Evolutionary conservation across 257 asterid genomes (phyloP).

Genomic region (Solanum pinnatisectum): DNA sequence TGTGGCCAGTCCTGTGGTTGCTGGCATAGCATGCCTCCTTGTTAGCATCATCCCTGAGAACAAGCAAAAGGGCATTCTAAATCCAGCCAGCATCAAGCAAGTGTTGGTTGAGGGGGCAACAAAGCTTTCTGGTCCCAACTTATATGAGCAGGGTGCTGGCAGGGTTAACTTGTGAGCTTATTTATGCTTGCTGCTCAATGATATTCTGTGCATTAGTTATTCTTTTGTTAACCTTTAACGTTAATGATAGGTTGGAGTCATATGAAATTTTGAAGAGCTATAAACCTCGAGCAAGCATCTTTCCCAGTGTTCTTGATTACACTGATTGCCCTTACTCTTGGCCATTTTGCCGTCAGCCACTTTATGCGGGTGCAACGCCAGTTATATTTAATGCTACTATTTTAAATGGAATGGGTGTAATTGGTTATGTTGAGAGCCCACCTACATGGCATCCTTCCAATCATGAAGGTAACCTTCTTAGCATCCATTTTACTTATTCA

Average conservation of each 20-base stretch:
- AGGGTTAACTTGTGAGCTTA: conserved; percentile 88
- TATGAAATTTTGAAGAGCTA: conserved; percentile 76
- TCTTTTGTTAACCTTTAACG: conserved; percentile 6
- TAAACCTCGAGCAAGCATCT: conserved; percentile 90
- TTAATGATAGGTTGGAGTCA: conserved; percentile 59
- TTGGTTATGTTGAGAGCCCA: conserved; percentile 70
- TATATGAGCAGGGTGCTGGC: conserved; percentile 99
- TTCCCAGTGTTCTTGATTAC: conserved; percentile 81
- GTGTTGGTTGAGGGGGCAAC: conserved; percentile 96
- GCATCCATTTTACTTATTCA: conserved; percentile 74
- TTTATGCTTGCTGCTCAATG: conserved; percentile 1
- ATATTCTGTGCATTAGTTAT: neutral
- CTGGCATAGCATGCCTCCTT: conserved; percentile 94
- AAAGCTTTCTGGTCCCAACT: conserved; percentile 82
- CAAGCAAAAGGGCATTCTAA: conserved; percentile 60
- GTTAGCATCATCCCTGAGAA: conserved; percentile 74
- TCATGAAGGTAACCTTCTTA: conserved; percentile 82
- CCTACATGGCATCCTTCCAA: conserved; percentile 80
- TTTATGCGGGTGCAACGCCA: conserved; percentile 95
- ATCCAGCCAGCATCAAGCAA: conserved; percentile 94
- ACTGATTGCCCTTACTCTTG: conserved; percentile 95
- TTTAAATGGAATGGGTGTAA: conserved; percentile 87
- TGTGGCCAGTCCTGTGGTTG: conserved; percentile 98
- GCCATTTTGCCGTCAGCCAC: conserved; percentile 98
- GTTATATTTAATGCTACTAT: conserved; percentile 82